Percentiles rank a stretch among this genome's conserved stretches.
Conservation (phyloP, 495 filamentous ascomycete species). For the Daldinia concentrica region DNA sequence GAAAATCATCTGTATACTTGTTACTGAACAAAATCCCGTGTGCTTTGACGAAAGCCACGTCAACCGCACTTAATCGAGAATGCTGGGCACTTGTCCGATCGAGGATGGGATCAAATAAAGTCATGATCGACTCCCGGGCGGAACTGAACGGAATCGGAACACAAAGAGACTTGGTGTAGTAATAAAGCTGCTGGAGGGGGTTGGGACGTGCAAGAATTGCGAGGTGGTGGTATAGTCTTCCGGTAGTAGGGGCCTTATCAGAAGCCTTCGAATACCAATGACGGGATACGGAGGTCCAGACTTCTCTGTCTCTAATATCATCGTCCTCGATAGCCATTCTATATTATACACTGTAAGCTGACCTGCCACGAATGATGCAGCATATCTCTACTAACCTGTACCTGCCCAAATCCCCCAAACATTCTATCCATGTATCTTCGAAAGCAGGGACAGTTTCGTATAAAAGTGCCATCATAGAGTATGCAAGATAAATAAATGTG, state of each 20-base stretch:
- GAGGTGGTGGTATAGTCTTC: conserved; percentile 81
- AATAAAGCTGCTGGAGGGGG: conserved; percentile 74
- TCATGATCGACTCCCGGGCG: conserved; percentile 74
- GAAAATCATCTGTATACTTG: conserved; percentile 58
- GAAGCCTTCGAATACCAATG: conserved; percentile 82
- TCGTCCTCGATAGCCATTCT: conserved; percentile 77
- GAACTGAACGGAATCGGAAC: conserved; percentile 65
- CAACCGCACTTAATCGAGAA: conserved; percentile 47
- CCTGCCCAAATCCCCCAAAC: conserved; percentile 74
- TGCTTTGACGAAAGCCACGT: conserved; percentile 67
- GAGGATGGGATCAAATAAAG: conserved; percentile 75
- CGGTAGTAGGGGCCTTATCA: conserved; percentile 71
- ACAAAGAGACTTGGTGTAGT: conserved; percentile 61
- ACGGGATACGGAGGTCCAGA: conserved; percentile 75
- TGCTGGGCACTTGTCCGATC: conserved; percentile 46
- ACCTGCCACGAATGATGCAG: not conserved
- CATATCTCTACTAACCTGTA: conserved; percentile 41
- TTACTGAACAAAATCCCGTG: conserved; percentile 74
- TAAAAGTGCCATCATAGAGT: conserved; percentile 76
- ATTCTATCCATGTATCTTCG: conserved; percentile 85
- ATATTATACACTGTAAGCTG: conserved; percentile 10
- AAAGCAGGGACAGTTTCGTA: conserved; percentile 76
- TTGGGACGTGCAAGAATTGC: conserved; percentile 78
- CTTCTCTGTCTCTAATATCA: conserved; percentile 71
- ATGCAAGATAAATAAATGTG: conserved; percentile 80